These are phyloP conservation scores for Suillus hirtellus DNA, from an alignment of 768 basidiomycete genomes.

Conservation along the genomic window DNA sequence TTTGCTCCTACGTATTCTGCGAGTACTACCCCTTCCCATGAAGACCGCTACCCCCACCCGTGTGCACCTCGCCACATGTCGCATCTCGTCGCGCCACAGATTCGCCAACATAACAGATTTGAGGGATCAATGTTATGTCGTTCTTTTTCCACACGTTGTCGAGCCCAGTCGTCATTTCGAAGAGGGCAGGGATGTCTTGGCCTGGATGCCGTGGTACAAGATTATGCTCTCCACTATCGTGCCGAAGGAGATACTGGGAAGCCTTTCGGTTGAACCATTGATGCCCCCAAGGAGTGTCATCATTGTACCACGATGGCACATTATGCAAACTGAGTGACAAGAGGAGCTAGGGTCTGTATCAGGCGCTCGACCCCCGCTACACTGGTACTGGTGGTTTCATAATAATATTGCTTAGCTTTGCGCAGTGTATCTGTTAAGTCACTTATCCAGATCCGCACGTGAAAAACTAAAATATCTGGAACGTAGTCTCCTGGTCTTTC, in stretches of 20 bases:
- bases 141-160: conserved; percentile 33
- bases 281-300: conserved; percentile 32
- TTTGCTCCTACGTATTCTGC: conserved; percentile 44
- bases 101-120: conserved; percentile 19
- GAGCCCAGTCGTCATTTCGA: conserved; percentile 36
- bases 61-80: conserved; percentile 45
- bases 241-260: conserved; percentile 18
- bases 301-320: conserved; percentile 30
- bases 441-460: neutral
- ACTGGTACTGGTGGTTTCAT: neutral
- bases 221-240: conserved; percentile 26
- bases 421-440: neutral
- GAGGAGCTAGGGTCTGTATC: neutral
- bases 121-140: conserved; percentile 31
- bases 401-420: conserved; percentile 10
- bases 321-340: conserved; percentile 9
- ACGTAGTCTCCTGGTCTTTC: neutral
- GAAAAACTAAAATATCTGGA: neutral
- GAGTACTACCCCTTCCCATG: conserved; percentile 40
- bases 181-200: conserved; percentile 41
- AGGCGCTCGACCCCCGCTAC: neutral
- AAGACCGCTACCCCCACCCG: conserved; percentile 25
- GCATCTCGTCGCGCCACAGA: conserved; percentile 27
- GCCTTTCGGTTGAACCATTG: conserved; percentile 26
- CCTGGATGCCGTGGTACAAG: conserved; percentile 56